Conservation (phyloP, 2,329 filamentous ascomycete genomes). For the Colletotrichum agaves region DNA sequence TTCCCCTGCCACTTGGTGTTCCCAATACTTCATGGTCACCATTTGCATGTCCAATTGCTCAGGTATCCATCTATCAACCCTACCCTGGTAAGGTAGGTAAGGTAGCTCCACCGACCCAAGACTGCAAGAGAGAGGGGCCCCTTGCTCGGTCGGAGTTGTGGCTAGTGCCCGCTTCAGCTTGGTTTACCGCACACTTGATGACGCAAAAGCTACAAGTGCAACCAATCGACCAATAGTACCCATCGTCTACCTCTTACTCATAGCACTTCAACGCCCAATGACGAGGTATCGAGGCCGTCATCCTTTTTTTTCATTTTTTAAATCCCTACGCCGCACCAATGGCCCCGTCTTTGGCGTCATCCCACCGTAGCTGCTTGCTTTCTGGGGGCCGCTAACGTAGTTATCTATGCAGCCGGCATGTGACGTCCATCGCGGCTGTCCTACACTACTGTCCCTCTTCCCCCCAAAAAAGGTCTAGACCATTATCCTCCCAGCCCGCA, state of each 20-base stretch:
- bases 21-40: neutral
- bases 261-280: conserved; percentile 8
- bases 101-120: neutral
- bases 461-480: neutral
- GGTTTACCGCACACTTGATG: conserved; percentile 34
- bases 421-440: conserved; percentile 25
- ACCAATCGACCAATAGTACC: conserved; percentile 31
- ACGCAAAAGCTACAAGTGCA: conserved; percentile 40
- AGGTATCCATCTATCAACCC: neutral
- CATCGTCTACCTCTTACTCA: conserved; percentile 13
- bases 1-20: neutral
- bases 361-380: conserved; percentile 26
- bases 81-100: no score
- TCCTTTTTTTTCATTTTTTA: neutral
- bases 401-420: conserved; percentile 25
- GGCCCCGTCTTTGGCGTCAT: conserved; percentile 35
- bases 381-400: conserved; percentile 8
- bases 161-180: conserved; percentile 37
- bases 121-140: conserved; percentile 12
- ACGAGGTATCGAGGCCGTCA: conserved; percentile 24
- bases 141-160: conserved; percentile 32
- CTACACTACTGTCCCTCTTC: no score
- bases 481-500: neutral
- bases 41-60: no score
- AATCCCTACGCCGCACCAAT: neutral